Conservation (phyloP, 768 basidiomycete species). For the Rhodotorula graminis region DNA sequence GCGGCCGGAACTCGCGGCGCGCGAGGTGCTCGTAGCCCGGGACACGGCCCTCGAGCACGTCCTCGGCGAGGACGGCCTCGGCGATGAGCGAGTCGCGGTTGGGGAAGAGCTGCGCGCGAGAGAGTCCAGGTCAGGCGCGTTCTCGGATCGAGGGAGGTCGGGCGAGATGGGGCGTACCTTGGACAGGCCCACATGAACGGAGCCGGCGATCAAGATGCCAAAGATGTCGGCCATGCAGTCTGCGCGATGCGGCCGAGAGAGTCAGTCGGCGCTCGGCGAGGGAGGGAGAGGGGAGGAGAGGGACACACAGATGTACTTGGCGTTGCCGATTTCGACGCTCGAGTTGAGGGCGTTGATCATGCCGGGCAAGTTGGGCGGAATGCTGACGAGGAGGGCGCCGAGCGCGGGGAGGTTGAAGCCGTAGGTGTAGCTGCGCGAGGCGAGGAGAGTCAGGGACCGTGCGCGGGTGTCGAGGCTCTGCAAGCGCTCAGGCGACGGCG, state of each 20-base stretch:
- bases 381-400: slow-evolving; percentile 62
- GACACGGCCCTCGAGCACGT: slow-evolving; percentile 30
- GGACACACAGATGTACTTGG: slow-evolving; percentile 25
- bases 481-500: too few species aligned
- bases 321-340: slow-evolving; percentile 57
- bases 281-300: background rate
- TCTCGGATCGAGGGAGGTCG: too few species aligned
- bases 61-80: slow-evolving; percentile 22
- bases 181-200: slow-evolving; percentile 2
- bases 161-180: background rate
- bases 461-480: too few species aligned
- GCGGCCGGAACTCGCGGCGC: background rate
- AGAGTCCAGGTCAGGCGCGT: background rate
- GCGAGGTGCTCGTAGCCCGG: slow-evolving; percentile 32
- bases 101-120: slow-evolving; percentile 20
- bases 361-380: slow-evolving; percentile 70
- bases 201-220: slow-evolving; percentile 10
- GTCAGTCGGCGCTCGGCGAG: background rate
- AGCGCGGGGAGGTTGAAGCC: slow-evolving; percentile 69
- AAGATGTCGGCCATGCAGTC: slow-evolving; percentile 22
- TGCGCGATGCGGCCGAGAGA: background rate
- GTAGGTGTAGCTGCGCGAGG: slow-evolving; percentile 47
- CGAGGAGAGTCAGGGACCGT: background rate
- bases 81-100: slow-evolving; percentile 23
- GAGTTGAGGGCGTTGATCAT: slow-evolving; percentile 69